Conservation (phyloP, 768 basidiomycete species). For the Lentinula edodes region DNA sequence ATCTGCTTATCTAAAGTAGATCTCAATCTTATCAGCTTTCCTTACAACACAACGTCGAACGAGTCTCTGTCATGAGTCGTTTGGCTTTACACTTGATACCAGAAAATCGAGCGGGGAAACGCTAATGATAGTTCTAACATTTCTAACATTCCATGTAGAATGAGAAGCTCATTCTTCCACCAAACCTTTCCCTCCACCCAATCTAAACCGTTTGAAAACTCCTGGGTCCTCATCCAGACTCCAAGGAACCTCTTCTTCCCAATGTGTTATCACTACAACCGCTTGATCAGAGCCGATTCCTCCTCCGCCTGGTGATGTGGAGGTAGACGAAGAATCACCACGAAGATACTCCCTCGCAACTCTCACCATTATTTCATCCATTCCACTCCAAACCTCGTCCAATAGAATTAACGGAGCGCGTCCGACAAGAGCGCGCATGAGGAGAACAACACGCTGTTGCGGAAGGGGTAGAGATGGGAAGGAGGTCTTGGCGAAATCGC, state of each 20-base stretch:
- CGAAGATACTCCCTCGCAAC: slow-evolving; percentile 62
- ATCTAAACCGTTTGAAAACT: slow-evolving; percentile 28
- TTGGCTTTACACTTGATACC: too few species aligned
- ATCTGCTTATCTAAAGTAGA: too few species aligned
- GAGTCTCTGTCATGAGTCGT: too few species aligned
- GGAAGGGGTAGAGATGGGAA: slow-evolving; percentile 68
- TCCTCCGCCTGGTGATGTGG: slow-evolving; percentile 16
- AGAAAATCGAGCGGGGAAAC: not conserved
- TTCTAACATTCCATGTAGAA: too few species aligned
- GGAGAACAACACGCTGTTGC: slow-evolving; percentile 75
- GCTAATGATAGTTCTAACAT: too few species aligned
- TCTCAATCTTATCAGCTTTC: too few species aligned
- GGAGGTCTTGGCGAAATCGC: slow-evolving; percentile 35
- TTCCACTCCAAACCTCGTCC: slow-evolving; percentile 92
- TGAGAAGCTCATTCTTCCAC: not conserved
- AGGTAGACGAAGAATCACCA: slow-evolving; percentile 23
- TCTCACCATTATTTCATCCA: slow-evolving; percentile 75
- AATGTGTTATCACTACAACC: slow-evolving; percentile 84
- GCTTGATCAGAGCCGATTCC: slow-evolving; percentile 58
- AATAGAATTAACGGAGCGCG: slow-evolving; percentile 71
- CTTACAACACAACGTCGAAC: too few species aligned
- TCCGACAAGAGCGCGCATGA: slow-evolving; percentile 82
- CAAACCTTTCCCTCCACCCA: slow-evolving; percentile 25
- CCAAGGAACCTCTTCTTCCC: slow-evolving; percentile 93
- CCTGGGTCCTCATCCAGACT: slow-evolving; percentile 38